These are phyloP conservation scores for Euryodendron excelsum DNA, from an alignment of 148 eudicot species.

Conservation along the genomic window DNA sequence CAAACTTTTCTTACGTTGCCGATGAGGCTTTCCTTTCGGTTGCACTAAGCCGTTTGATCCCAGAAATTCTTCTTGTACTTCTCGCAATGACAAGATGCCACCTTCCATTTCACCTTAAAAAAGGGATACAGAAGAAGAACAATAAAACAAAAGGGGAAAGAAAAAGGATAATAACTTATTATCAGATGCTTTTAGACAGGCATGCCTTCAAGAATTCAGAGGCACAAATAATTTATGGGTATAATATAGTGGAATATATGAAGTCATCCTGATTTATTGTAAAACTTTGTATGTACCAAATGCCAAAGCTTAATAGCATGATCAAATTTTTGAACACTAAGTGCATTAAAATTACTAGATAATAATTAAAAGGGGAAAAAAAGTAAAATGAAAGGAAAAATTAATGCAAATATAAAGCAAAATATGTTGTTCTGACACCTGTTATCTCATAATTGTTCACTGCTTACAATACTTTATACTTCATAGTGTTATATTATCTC, in stretches of 20 bases:
- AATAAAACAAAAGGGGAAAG: background rate
- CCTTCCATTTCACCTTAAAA: conserved; percentile 40
- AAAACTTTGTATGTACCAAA: background rate
- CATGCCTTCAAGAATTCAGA: background rate
- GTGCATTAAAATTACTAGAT: background rate
- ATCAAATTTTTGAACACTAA: background rate
- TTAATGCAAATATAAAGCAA: background rate
- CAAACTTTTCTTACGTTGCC: conserved; percentile 47
- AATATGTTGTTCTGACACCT: no score
- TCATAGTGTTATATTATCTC: no score
- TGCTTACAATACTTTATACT: no score
- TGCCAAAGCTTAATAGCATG: background rate
- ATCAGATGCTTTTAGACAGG: background rate
- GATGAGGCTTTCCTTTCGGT: conserved; percentile 41
- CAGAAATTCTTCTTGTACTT: conserved; percentile 21
- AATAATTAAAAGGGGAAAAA: background rate
- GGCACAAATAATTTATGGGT: background rate
- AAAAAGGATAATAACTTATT: background rate
- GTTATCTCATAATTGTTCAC: no score
- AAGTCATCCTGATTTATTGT: background rate
- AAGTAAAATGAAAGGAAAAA: background rate
- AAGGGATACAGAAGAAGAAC: background rate
- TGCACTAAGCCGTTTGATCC: conserved; percentile 16
- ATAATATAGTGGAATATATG: background rate
- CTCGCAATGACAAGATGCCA: conserved; percentile 26